Conservation (phyloP, 2,329 filamentous ascomycete species). For the Lecanicillium sp. region DNA sequence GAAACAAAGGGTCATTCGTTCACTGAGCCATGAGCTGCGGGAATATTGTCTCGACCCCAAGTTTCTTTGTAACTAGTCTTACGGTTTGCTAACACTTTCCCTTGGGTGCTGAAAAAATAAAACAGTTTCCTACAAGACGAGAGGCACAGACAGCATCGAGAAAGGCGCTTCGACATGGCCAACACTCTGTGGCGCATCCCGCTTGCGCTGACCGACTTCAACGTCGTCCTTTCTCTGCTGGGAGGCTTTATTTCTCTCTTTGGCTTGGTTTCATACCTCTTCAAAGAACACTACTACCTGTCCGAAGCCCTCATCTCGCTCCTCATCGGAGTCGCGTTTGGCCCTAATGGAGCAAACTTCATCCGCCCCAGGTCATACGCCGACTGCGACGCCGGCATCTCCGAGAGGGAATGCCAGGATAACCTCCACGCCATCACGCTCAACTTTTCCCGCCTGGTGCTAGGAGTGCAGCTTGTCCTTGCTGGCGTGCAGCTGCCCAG, state of each 20-base stretch:
- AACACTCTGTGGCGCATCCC: slow-evolving; percentile 30
- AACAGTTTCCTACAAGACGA: no score
- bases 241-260: slow-evolving; percentile 89
- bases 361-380: slow-evolving; percentile 72
- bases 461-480: slow-evolving; percentile 83
- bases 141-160: background rate
- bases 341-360: slow-evolving; percentile 67
- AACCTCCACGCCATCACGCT: slow-evolving; percentile 67
- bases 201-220: slow-evolving; percentile 66
- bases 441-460: slow-evolving; percentile 77
- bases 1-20: background rate
- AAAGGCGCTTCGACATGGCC: slow-evolving; percentile 30
- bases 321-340: slow-evolving; percentile 69
- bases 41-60: slow-evolving; percentile 1
- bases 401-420: slow-evolving; percentile 24
- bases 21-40: slow-evolving; percentile 7
- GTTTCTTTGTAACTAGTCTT: slow-evolving; percentile 6
- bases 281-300: slow-evolving; percentile 85
- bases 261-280: slow-evolving; percentile 78
- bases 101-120: slow-evolving; percentile 3
- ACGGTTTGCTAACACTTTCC: slow-evolving; percentile 10
- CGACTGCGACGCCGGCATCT: slow-evolving; percentile 18
- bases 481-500: slow-evolving; percentile 82
- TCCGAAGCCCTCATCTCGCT: slow-evolving; percentile 87
- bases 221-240: slow-evolving; percentile 70